Evolutionary conservation across 169 alveolate genomes (phyloP).

Genomic region (Plasmodium inui): DNA sequence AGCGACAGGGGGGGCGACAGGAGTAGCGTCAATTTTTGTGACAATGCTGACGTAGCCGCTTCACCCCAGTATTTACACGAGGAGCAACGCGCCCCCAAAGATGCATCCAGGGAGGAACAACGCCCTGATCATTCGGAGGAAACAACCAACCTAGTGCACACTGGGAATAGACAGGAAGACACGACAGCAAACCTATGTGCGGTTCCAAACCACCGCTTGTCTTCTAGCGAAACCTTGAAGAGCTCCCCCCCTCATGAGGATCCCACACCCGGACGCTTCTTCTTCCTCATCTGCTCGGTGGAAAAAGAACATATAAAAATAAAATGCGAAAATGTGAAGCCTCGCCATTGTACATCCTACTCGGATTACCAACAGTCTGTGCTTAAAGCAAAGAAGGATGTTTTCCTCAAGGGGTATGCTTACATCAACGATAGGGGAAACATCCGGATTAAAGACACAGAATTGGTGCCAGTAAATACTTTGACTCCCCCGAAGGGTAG

Average conservation of each 20-base stretch:
- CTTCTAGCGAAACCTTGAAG: not conserved
- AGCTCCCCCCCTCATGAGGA: not conserved
- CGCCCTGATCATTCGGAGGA: not conserved
- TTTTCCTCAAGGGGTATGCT: conserved; percentile 33
- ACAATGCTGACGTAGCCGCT: not conserved
- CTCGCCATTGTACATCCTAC: conserved; percentile 14
- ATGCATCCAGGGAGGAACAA: no score
- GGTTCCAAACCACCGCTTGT: not conserved
- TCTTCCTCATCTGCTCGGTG: conserved; percentile 15
- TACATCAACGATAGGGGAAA: conserved; percentile 36
- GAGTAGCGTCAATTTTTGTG: not conserved
- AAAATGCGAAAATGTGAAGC: conserved; percentile 41
- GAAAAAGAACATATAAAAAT: conserved; percentile 7
- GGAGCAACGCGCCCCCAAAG: not conserved
- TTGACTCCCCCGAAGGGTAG: not conserved
- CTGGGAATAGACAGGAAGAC: not conserved
- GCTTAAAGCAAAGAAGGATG: not conserved
- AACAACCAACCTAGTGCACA: not conserved
- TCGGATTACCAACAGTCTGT: conserved; percentile 2
- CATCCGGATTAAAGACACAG: conserved; percentile 6
- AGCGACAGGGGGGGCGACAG: not conserved
- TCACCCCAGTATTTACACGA: not conserved
- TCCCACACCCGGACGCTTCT: not conserved
- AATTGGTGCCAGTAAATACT: conserved; percentile 23
- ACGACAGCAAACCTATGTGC: not conserved